Evolutionary conservation across 2,329 filamentous ascomycete genomes (phyloP).

Genomic region (Colletotrichum chrysophilum): DNA sequence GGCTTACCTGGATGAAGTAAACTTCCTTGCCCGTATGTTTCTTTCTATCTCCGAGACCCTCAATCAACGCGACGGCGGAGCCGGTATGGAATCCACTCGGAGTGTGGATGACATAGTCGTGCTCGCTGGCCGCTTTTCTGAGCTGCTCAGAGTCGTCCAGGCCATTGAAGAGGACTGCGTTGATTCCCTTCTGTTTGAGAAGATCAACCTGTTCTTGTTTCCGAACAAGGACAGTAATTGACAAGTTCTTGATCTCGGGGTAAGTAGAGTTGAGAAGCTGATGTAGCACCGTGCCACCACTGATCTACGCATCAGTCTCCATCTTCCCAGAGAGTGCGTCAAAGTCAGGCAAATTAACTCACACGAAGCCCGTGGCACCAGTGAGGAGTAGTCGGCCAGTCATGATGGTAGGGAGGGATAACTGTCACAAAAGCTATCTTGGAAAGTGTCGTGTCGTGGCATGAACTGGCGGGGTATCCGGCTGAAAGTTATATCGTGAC

Average conservation of each 20-base stretch:
- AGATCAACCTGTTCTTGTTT: conserved; percentile 30
- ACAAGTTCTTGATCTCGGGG: conserved; percentile 20
- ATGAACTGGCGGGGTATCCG: background rate
- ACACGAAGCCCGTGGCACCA: conserved; percentile 33
- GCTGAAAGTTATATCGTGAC: background rate
- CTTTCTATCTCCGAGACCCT: conserved; percentile 44
- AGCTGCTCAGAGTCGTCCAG: conserved; percentile 27
- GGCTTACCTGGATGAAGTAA: conserved; percentile 42
- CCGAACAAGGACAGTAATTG: conserved; percentile 29
- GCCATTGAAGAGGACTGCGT: background rate
- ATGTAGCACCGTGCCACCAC: conserved; percentile 29
- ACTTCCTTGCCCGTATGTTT: conserved; percentile 36
- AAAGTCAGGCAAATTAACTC: background rate
- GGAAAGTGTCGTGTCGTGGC: background rate
- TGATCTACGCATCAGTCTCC: conserved; percentile 8
- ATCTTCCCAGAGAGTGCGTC: background rate
- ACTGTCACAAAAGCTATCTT: background rate
- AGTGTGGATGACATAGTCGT: conserved; percentile 47
- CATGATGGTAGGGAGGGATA: background rate
- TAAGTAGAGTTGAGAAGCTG: conserved; percentile 25
- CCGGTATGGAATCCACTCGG: conserved; percentile 41
- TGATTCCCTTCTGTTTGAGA: conserved; percentile 21
- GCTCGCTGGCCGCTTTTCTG: conserved; percentile 25
- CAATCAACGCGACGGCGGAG: conserved; percentile 44
- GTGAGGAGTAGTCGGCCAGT: conserved; percentile 24